Base-by-base conservation (phyloP, 306 rosid species). In the Citrullus mucosospermus region DNA sequence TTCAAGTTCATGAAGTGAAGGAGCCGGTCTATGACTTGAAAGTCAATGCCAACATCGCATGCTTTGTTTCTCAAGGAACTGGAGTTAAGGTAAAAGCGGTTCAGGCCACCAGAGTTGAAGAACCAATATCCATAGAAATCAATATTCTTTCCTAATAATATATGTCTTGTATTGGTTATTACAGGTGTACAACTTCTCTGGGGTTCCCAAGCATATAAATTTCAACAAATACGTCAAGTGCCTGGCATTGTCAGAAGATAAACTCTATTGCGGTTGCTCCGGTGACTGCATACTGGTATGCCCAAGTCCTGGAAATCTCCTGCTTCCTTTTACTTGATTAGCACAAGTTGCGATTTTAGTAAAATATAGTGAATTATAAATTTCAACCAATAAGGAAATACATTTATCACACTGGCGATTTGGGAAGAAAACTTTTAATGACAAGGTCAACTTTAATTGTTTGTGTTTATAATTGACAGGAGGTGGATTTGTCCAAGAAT, bases 261-360 rank as follows among this genome's bases (percentile, higher is more conserved):
- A 81, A 73, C 80, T 94, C 16, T 94, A 94, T 22, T 95, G 97
- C 39, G 92, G 95, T 80, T 92, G 97, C 85, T 88, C 97, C 36
- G 93, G 97, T 83, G 89, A 88, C 84, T 82, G 89, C 83, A 90
- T 92, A 75, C 90, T 89, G 95, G 98, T 92, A 84, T 75, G 53
- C 51, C 56, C 57, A 63, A 76, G 41, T 50, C 73, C 5, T 34
- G 11, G 0, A 9, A 44, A 6, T 77, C 18, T 8, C 17, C 43
- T 22, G 4, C 39, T 22, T 44, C n/a, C n/a, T 9, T 68, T 68
- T 5, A 12, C 6, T 44, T 38, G 28, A 34, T 16, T 34, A 34
- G 12, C 15, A 7, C 63, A 58, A 58, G 15, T 46, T 15, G 15
- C n/a, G n/a, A 4, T 53, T 53, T 53, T 4, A 53, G 18, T 5